These are phyloP conservation scores for Alloteropsis semialata DNA, from an alignment of 176 grass and related monocot genomes.

Conservation along the genomic window DNA sequence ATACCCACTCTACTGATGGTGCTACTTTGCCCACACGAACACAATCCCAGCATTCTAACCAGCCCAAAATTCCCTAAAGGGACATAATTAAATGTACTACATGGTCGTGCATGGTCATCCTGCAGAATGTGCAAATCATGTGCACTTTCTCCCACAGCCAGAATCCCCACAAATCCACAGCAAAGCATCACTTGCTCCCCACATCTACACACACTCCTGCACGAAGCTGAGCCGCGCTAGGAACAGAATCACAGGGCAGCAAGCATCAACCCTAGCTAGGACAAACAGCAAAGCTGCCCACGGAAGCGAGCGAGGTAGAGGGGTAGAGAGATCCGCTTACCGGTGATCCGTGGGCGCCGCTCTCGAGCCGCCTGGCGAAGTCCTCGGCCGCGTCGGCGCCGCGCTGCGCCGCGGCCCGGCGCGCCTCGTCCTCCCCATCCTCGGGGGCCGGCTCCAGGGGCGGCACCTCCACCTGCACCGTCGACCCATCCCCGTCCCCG, in stretches of 20 bases:
- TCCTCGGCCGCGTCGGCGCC: conserved; percentile 66
- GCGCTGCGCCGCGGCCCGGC: conserved; percentile 50
- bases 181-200: neutral
- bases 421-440: conserved; percentile 49
- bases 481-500: neutral
- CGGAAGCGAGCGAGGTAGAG: neutral
- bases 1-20: neutral
- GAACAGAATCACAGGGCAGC: neutral
- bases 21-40: neutral
- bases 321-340: conserved; percentile 43
- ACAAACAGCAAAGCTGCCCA: neutral
- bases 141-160: neutral
- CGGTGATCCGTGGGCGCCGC: conserved; percentile 35
- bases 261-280: neutral
- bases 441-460: conserved; percentile 31
- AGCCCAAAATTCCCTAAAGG: neutral
- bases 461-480: conserved; percentile 76
- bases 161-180: neutral
- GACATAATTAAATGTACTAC: neutral
- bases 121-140: neutral
- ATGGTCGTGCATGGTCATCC: neutral
- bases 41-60: neutral
- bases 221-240: neutral
- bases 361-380: conserved; percentile 51
- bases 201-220: neutral